A percentile compares a stretch with the other conserved stretches of the same genome.
These are phyloP conservation scores for Metschnikowia picachoensis DNA, from an alignment of 805 yeast genomes.

Conservation along the genomic window DNA sequence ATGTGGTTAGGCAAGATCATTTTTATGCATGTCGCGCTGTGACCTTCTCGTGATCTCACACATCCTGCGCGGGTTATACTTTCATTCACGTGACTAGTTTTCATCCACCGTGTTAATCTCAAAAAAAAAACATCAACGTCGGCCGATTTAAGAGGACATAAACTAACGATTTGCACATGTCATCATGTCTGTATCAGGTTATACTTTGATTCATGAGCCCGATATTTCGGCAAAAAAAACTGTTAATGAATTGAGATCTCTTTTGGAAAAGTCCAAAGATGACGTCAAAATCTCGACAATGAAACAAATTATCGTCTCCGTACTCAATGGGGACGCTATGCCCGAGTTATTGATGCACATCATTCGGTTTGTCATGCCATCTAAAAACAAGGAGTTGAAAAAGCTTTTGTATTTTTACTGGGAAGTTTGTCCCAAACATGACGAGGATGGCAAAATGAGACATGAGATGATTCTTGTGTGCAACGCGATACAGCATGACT, in stretches of 20 bases:
- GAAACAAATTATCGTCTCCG: slow-evolving; percentile 79
- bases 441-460: slow-evolving; percentile 82
- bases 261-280: slow-evolving; percentile 86
- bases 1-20: too few species aligned
- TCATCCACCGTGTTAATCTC: slow-evolving; percentile 11
- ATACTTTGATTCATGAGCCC: slow-evolving; percentile 80
- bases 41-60: too few species aligned
- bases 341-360: slow-evolving; percentile 94
- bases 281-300: slow-evolving; percentile 84
- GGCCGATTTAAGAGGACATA: neutral
- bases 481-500: slow-evolving; percentile 94
- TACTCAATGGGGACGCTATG: slow-evolving; percentile 90
- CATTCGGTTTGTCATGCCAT: slow-evolving; percentile 96
- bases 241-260: slow-evolving; percentile 66
- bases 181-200: slow-evolving; percentile 42
- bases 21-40: too few species aligned
- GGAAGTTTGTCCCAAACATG: slow-evolving; percentile 95
- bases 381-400: slow-evolving; percentile 84
- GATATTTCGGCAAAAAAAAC: slow-evolving; percentile 59
- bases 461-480: slow-evolving; percentile 99
- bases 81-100: slow-evolving; percentile 8
- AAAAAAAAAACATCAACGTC: slow-evolving; percentile 8
- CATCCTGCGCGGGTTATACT: neutral
- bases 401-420: slow-evolving; percentile 91
- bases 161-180: neutral